These are phyloP conservation scores for Pythium sp. DNA, from an alignment of 352 stramenopile genomes.

Conservation along the genomic window DNA sequence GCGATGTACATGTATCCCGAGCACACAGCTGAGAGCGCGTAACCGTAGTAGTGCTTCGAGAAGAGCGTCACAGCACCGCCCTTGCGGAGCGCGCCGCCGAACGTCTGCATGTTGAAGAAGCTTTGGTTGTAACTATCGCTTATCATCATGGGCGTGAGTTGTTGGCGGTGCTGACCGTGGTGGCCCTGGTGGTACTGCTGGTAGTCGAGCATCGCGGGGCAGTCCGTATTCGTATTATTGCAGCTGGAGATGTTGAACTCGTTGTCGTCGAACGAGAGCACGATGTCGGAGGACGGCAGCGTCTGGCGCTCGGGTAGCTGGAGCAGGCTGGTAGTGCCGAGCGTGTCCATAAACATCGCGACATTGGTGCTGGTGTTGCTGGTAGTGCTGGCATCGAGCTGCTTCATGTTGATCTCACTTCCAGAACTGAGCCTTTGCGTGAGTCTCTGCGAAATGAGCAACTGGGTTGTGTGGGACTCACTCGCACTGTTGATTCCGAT, in stretches of 20 bases:
- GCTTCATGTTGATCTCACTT: neutral
- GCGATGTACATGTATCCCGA: constrained; percentile 17
- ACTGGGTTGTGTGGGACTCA: neutral
- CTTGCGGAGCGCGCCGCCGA: constrained; percentile 44
- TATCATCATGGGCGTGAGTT: constrained; percentile 25
- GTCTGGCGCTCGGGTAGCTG: neutral
- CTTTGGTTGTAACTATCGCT: constrained; percentile 19
- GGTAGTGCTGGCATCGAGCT: neutral
- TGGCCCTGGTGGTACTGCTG: neutral
- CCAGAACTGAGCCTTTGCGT: neutral
- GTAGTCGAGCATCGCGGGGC: constrained; percentile 11
- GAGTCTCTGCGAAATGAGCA: neutral
- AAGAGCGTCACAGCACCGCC: constrained; percentile 13
- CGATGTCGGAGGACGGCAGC: constrained; percentile 9
- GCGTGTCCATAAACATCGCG: constrained; percentile 5
- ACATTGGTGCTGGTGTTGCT: neutral
- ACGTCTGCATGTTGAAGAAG: constrained; percentile 71
- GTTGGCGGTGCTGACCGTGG: neutral
- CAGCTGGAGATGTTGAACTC: neutral
- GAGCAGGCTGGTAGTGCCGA: constrained; percentile 2
- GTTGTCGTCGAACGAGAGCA: constrained; percentile 11
- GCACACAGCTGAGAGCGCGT: constrained; percentile 13
- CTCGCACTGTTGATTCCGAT: neutral
- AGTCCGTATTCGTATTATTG: neutral
- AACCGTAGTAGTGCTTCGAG: constrained; percentile 13